These are phyloP conservation scores for Ogataea henricii DNA, from an alignment of 805 yeast species.

Conservation along the genomic window DNA sequence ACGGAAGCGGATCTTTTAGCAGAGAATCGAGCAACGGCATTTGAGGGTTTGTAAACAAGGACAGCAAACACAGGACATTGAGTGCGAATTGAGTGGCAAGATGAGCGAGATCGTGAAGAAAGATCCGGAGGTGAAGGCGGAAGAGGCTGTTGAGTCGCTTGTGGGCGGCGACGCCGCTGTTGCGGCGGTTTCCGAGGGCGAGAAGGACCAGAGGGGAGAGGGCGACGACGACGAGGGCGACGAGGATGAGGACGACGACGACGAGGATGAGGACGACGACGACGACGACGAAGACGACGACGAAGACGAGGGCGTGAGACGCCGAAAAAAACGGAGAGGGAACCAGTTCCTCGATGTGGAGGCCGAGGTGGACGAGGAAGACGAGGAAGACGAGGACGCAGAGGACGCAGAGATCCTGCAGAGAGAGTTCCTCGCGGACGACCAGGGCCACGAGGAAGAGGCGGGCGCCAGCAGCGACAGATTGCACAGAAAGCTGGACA, in stretches of 20 bases:
- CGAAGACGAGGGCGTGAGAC: slow-evolving; percentile 54
- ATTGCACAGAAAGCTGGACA: slow-evolving; percentile 87
- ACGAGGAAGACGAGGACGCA: slow-evolving; percentile 89
- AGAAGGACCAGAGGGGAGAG: slow-evolving; percentile 29
- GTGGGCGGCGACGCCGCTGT: no score
- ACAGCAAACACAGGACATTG: slow-evolving; percentile 1
- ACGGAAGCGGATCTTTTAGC: not conserved
- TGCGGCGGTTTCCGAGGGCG: slow-evolving; percentile 11
- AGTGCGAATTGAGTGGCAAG: not conserved
- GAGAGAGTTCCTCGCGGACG: slow-evolving; percentile 81
- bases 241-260: slow-evolving; percentile 24
- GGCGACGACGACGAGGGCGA: slow-evolving; percentile 17
- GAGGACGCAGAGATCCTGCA: slow-evolving; percentile 89
- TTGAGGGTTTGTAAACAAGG: not conserved
- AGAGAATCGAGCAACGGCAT: not conserved
- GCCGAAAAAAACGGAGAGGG: slow-evolving; percentile 52
- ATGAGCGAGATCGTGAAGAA: slow-evolving; percentile 3
- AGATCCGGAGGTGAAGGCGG: not conserved
- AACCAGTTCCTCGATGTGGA: slow-evolving; percentile 97
- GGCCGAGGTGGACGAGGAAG: slow-evolving; percentile 98
- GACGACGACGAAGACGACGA: slow-evolving; percentile 44
- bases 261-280: slow-evolving; percentile 33
- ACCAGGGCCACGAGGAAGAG: slow-evolving; percentile 63
- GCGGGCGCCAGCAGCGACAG: slow-evolving; percentile 57
- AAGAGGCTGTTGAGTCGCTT: not conserved